Evolutionary conservation across 2,329 filamentous ascomycete species (phyloP).

Genomic region (Arthrobotrys iridis): DNA sequence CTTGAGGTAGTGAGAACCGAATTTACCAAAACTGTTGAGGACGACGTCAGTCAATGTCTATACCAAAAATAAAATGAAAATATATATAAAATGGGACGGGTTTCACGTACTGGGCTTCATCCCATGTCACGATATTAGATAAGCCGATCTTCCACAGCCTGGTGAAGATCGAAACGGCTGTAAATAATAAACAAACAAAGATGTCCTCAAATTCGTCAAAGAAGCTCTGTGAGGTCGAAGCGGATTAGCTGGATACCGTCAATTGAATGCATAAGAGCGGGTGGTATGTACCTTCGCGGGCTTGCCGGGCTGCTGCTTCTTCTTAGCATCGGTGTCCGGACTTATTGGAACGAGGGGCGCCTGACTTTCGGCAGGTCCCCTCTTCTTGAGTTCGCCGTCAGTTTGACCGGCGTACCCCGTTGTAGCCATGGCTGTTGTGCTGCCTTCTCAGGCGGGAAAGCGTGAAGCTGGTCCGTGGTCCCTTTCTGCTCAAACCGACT

Average conservation of each 20-base stretch:
- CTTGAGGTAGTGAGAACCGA: constrained; percentile 98
- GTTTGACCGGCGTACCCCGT: constrained; percentile 47
- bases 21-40: constrained; percentile 81
- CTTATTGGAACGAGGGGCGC: constrained; percentile 22
- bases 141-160: constrained; percentile 76
- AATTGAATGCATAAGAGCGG: neutral
- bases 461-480: constrained; percentile 42
- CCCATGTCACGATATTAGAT: constrained; percentile 74
- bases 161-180: constrained; percentile 72
- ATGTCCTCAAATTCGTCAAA: constrained; percentile 73
- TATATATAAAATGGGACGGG: neutral
- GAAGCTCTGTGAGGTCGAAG: constrained; percentile 57
- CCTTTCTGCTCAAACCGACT: constrained; percentile 42
- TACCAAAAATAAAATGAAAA: neutral
- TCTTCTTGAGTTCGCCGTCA: constrained; percentile 51
- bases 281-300: constrained; percentile 24
- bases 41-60: constrained; percentile 9
- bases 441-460: constrained; percentile 47
- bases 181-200: constrained; percentile 71
- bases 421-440: constrained; percentile 49
- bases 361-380: constrained; percentile 38
- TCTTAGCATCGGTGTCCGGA: constrained; percentile 47
- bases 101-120: constrained; percentile 69
- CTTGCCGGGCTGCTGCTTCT: constrained; percentile 43
- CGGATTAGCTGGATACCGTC: neutral